These are phyloP conservation scores for Pichia eremophila DNA, from an alignment of 805 yeast genomes.

Conservation along the genomic window DNA sequence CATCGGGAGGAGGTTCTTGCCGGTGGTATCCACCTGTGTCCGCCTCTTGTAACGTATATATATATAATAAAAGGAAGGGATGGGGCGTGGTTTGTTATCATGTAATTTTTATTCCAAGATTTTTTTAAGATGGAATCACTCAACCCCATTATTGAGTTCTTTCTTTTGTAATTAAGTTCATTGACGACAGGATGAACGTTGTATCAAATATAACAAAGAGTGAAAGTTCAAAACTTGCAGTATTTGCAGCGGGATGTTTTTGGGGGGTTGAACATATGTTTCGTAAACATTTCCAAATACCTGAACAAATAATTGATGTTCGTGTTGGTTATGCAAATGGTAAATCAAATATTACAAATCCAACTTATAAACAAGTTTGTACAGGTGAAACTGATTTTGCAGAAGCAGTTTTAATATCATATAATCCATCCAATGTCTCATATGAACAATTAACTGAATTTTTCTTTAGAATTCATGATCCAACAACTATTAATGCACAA, in stretches of 20 bases:
- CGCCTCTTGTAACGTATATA: no score
- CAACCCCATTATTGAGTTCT: no score
- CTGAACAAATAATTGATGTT: slow-evolving; percentile 57
- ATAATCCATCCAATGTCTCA: slow-evolving; percentile 57
- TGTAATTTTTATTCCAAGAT: no score
- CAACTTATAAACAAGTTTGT: slow-evolving; percentile 68
- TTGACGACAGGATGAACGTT: background rate
- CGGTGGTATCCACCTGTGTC: no score
- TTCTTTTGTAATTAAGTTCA: background rate
- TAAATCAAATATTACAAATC: slow-evolving; percentile 15
- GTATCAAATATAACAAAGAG: slow-evolving; percentile 11
- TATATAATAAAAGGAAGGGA: no score
- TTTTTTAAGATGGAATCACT: no score
- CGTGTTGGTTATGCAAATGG: slow-evolving; percentile 94
- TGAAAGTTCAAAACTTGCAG: slow-evolving; percentile 40
- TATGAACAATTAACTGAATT: slow-evolving; percentile 63
- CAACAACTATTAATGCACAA: slow-evolving; percentile 73
- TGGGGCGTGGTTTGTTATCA: no score
- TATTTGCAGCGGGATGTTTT: slow-evolving; percentile 61
- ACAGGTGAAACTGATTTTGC: slow-evolving; percentile 69
- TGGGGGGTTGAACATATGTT: slow-evolving; percentile 88
- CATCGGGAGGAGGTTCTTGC: no score
- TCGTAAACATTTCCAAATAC: slow-evolving; percentile 47
- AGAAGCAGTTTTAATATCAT: slow-evolving; percentile 77
- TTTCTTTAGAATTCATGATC: slow-evolving; percentile 90